phyloP scores from a whole-genome alignment of 2,329 filamentous ascomycete species.

The Plectosphaerella plurivora region DNA sequence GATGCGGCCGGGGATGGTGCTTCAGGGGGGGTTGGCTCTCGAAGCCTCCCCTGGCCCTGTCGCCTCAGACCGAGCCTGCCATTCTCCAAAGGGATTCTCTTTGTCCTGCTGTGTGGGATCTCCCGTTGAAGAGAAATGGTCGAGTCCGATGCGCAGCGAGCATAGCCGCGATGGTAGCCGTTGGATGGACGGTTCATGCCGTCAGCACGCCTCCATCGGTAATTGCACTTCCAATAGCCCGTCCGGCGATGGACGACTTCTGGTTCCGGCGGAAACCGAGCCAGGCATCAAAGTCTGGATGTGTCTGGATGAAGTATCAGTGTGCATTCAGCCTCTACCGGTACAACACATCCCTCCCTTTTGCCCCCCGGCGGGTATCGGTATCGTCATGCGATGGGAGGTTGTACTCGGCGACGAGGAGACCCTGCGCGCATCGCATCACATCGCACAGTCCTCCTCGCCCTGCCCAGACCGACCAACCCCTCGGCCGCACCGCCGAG shows the following conservation, averaged over 20 bases:
- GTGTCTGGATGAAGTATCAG: background rate
- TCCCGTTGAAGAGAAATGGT: background rate
- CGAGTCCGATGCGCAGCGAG: background rate
- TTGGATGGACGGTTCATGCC: background rate
- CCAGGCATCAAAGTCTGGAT: background rate
- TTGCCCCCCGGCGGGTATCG: too few species aligned
- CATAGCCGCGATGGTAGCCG: background rate
- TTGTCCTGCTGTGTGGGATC: background rate
- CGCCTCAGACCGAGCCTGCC: background rate
- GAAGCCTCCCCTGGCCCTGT: background rate
- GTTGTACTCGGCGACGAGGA: too few species aligned
- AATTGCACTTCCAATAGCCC: background rate
- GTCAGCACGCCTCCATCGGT: background rate
- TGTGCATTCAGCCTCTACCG: background rate
- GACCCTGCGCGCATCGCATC: too few species aligned
- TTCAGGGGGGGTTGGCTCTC: background rate
- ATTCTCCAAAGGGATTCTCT: background rate
- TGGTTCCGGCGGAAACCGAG: background rate
- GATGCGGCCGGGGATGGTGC: background rate
- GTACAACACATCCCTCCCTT: too few species aligned
- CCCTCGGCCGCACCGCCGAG: too few species aligned
- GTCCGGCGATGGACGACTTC: background rate
- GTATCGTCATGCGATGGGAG: too few species aligned
- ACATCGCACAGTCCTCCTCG: too few species aligned
- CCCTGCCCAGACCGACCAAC: too few species aligned